Base-by-base conservation (phyloP, 2,329 filamentous ascomycete species). In the Macrophomina phaseolina region DNA sequence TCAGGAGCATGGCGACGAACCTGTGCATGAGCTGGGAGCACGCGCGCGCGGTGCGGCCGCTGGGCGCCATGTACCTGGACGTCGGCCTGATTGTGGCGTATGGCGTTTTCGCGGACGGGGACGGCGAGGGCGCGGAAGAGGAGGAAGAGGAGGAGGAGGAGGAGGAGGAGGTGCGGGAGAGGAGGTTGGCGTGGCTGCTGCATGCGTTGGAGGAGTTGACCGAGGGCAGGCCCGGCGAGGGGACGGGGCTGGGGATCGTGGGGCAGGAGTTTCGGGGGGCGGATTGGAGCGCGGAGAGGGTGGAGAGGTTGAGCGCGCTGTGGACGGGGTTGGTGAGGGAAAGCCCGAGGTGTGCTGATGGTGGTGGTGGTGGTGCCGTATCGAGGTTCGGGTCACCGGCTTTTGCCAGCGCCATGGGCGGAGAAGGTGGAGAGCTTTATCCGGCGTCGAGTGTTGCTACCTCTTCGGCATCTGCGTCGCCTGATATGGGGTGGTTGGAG, bases 41-140 rank as follows among this genome's bases (percentile, higher is more conserved):
- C 28, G 64, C 64, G 7, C 55, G 46, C 45, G 53, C 45, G 4
- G 45, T 46, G 9, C 64, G 64, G 2, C 64, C 64, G 1, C 45
- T 66, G 5, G 64, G 64, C 34, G 56, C 64, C 45, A 66, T 66
- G 55, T 66, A 66, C 55, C 36, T 61, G 34, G 64, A 66, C 64
- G 48, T 66, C 36, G 64, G 55, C 5, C 55, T 66, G n/a, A 61
- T 66, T 46, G 36, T 66, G 45, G 55, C 64, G 14, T 40, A 61
- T 55, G 28, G 49, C 45, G 42, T 53, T 5, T 61, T 61, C 32
- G 38, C 42, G 4, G 28, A 36, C 18, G 14, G 18, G 16, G 30
- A 8, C 1, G 34, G 32, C 28, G 4, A 30, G n/a, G 23, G 32
- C 36, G 42, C 8, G 4, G 36, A 23, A 12, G 36, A 12, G 11